Base-by-base conservation (phyloP, 2,329 filamentous ascomycete species). In the Seiridium cupressi region DNA sequence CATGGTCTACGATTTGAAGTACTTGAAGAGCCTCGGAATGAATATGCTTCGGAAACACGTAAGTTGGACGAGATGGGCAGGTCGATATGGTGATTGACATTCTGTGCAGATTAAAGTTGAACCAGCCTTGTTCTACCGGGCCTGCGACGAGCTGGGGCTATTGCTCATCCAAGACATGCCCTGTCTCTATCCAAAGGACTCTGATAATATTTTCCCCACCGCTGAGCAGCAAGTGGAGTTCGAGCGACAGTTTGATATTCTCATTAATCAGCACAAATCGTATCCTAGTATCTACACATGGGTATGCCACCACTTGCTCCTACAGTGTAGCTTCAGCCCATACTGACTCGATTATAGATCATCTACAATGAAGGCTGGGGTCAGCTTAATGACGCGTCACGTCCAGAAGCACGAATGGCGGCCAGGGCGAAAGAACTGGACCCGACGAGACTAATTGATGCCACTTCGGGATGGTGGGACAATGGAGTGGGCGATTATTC, bases 281-380 rank as follows among this genome's bases (percentile, higher is more conserved):
- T 88, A 88, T 68, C 82, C 88, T 0, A 87, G 83, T 59, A 89
- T 91, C 62, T 79, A 84, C 8, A 82, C 84, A 1, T 91, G 88
- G 86, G 83, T 84, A 70, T 65, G 75, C 65, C 9, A 9, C 7
- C 26, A 44, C 18, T 26, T 26, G 18, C 18, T 11, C 58, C 10
- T 9, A 31, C 18, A 32, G 3, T 31, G 8, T 7, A 7, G 8
- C 4, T 7, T n/a, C 9, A n/a, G 26, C 11, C 10, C 1, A 31
- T 32, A 1, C 47, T 49, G 7, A 49, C 9, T 26, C 47, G 1
- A 10, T 3, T 26, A n/a, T 59, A 81, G 83, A 76, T 89, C 13
- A 85, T 91, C 65, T 91, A 90, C 72, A 90, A 91, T 68, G 88
- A 91, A 70, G 88, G 87, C 48, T 91, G 88, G 88, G 88, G 85